Percentiles rank a stretch among this genome's conserved stretches.
These are phyloP conservation scores for Picochlorum sp. DNA, from an alignment of 139 green algal species.

Conservation along the genomic window DNA sequence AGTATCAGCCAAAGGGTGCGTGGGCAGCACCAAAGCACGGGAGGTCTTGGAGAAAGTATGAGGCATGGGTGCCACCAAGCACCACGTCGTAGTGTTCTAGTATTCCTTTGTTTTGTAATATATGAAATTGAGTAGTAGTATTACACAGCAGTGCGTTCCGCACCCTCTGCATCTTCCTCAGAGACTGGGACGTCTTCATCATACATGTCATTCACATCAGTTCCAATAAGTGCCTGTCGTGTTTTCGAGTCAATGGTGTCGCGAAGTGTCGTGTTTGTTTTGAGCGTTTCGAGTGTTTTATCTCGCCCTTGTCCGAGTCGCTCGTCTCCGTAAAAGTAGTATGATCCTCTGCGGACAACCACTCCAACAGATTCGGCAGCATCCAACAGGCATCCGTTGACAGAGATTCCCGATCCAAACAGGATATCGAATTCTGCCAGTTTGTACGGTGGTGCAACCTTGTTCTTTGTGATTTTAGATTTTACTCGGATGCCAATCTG, in stretches of 20 bases:
- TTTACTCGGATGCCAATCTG: constrained; percentile 63
- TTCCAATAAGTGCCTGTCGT: constrained; percentile 19
- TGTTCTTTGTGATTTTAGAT: constrained; percentile 80
- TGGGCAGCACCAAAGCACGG: not conserved
- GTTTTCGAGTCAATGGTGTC: constrained; percentile 47
- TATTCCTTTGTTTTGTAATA: not conserved
- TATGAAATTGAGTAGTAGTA: not conserved
- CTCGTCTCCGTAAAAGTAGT: constrained; percentile 40
- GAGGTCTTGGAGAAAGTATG: constrained; percentile 5
- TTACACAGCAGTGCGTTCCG: constrained; percentile 6
- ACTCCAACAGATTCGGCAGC: constrained; percentile 62
- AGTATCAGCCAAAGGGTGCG: constrained; percentile 1
- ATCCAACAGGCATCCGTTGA: constrained; percentile 63
- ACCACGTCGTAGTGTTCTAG: not conserved
- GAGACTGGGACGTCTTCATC: constrained; percentile 20
- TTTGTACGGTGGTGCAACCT: constrained; percentile 67
- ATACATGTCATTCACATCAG: constrained; percentile 39
- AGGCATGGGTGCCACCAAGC: not conserved
- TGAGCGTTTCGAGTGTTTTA: constrained; percentile 43
- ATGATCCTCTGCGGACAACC: constrained; percentile 52
- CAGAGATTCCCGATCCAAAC: constrained; percentile 58
- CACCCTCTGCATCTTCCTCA: constrained; percentile 24
- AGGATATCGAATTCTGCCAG: constrained; percentile 86
- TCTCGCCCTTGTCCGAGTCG: constrained; percentile 52
- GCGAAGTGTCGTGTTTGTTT: constrained; percentile 28